These are phyloP conservation scores for Sclerotinia nivalis DNA, from an alignment of 2,329 filamentous ascomycete genomes.

Conservation along the genomic window DNA sequence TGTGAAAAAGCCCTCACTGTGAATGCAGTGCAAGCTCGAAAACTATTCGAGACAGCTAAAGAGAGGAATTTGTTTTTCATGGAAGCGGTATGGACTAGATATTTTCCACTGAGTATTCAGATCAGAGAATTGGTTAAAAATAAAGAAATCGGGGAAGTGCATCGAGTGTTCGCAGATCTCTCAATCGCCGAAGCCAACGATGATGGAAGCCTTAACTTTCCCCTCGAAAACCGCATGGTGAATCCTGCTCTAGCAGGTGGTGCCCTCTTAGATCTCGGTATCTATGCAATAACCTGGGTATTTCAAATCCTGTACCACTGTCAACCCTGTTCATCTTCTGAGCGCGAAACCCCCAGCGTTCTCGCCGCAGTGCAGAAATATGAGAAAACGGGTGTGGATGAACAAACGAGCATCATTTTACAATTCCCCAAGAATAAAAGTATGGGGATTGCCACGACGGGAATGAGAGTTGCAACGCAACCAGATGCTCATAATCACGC, in stretches of 20 bases:
- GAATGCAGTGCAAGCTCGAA: slow-evolving; percentile 63
- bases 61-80: slow-evolving; percentile 62
- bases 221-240: slow-evolving; percentile 61
- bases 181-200: slow-evolving; percentile 54
- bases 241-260: slow-evolving; percentile 69
- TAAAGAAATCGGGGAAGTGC: slow-evolving; percentile 47
- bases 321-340: slow-evolving; percentile 43
- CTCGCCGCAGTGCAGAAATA: slow-evolving; percentile 59
- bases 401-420: slow-evolving; percentile 63
- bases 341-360: slow-evolving; percentile 53
- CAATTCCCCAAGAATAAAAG: slow-evolving; percentile 59
- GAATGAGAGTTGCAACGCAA: slow-evolving; percentile 51
- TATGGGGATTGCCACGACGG: slow-evolving; percentile 61
- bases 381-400: slow-evolving; percentile 61
- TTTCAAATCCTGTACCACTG: slow-evolving; percentile 72
- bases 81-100: slow-evolving; percentile 71
- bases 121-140: slow-evolving; percentile 51
- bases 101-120: slow-evolving; percentile 65
- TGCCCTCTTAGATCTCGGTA: slow-evolving; percentile 66
- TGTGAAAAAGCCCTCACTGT: slow-evolving; percentile 74
- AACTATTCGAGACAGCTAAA: slow-evolving; percentile 59
- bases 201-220: slow-evolving; percentile 47
- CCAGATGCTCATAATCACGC: slow-evolving; percentile 49
- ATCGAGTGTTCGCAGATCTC: slow-evolving; percentile 45
- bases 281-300: slow-evolving; percentile 70